Percentiles rank a stretch among this genome's conserved stretches.
phyloP scores from a whole-genome alignment of 2,329 filamentous ascomycete genomes.

The Bipolaris oryzae region DNA sequence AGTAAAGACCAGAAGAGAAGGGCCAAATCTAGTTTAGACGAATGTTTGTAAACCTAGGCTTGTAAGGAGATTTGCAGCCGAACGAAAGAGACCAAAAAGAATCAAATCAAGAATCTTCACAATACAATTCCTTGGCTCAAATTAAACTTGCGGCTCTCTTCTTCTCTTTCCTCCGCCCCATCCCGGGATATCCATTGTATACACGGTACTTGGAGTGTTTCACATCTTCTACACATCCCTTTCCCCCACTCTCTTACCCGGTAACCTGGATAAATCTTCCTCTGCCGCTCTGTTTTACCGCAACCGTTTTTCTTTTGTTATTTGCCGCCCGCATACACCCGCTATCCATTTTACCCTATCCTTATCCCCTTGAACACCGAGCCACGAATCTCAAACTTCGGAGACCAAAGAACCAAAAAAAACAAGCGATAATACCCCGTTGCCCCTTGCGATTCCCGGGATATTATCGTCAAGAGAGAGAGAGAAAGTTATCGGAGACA shows the following conservation, averaged over 20 bases:
- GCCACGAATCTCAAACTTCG: too few species aligned
- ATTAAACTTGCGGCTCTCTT: not conserved
- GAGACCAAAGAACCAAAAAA: too few species aligned
- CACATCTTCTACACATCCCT: not conserved
- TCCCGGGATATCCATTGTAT: constrained; percentile 4
- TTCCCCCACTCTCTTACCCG: too few species aligned
- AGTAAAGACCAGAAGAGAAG: constrained; percentile 10
- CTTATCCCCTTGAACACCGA: too few species aligned
- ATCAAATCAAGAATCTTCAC: constrained; percentile 11
- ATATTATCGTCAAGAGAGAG: too few species aligned
- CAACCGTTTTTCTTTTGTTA: not conserved
- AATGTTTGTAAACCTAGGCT: constrained; percentile 12
- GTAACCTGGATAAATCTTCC: not conserved
- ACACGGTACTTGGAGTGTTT: not conserved
- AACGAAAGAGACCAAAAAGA: constrained; percentile 15
- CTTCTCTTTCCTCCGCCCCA: not conserved
- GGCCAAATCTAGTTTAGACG: too few species aligned
- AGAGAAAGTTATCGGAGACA: too few species aligned
- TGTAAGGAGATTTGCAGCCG: constrained; percentile 19
- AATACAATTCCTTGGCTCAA: not conserved
- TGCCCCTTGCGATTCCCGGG: too few species aligned
- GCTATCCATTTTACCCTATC: not conserved
- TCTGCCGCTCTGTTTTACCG: not conserved
- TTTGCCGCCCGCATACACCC: not conserved
- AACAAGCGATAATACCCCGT: too few species aligned